Base-by-base conservation (phyloP, 2,329 filamentous ascomycete genomes). In the Cordyceps cateniannulata region DNA sequence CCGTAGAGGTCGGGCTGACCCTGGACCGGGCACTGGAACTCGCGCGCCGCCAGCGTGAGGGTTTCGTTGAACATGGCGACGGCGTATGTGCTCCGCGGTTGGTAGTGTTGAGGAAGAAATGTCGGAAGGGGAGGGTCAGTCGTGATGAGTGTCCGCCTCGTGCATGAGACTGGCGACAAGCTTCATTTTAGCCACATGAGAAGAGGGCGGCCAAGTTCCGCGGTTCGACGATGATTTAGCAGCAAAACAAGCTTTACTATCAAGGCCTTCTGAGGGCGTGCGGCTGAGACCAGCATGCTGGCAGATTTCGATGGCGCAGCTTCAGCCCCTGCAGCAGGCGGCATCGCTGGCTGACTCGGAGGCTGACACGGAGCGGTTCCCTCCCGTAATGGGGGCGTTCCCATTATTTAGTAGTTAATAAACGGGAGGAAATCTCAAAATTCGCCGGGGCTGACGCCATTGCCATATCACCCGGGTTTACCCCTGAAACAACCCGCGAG, bases 1-100 rank as follows among this genome's bases (percentile, higher is more conserved):
- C 68, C 68, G 62, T 70, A 69, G 24, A 70, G 63, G 48, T 70
- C 68, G 52, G 61, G 10, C 50, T 69, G 64, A 61, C 68, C 68
- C 24, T 29, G 0, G 48, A 70, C 49, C 16, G 63, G 63, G 60
- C 66, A 68, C 5, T 12, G 5, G 2, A 12, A 44, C 12, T 44
- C 35, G 25, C 59, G 60, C 20, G 20, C 25, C 14, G 22, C 38
- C 47, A 57, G 35, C 47, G 48, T 9, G 22, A 57, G 38, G 18
- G 54, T 61, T 44, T 44, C 52, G 35, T 61, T 61, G 7, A 50
- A 10, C 59, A 61, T 60, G 57, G 35, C 38, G 2, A 18, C 32
- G 2, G 9, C 9, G 38, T 40, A 18, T 50, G 35, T 6, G 7
- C 5, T 25, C 22, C 32, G 50, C 35, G 50, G 18, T 27, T 35